Conservation (phyloP, 345 rosid genomes). For the Cardamine resedifolia region DNA sequence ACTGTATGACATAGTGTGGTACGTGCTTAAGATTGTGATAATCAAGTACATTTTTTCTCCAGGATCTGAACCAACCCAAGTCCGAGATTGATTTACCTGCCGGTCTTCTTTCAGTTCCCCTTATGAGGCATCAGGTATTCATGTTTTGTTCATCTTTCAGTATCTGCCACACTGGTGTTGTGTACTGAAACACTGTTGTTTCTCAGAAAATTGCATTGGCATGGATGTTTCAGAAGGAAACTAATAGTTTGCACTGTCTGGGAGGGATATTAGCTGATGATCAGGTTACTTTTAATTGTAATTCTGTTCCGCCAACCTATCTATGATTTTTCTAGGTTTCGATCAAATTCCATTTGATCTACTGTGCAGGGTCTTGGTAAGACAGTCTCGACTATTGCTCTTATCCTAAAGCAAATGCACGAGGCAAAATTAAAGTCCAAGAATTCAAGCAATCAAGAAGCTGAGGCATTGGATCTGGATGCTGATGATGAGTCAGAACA, state of each 20-base stretch:
- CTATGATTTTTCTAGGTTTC: not conserved
- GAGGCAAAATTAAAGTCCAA: constrained; percentile 60
- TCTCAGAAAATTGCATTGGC: constrained; percentile 93
- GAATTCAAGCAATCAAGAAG: constrained; percentile 43
- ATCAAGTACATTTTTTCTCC: constrained; percentile 32
- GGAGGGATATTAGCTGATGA: constrained; percentile 99
- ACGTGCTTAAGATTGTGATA: constrained; percentile 21
- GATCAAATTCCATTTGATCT: constrained; percentile 23
- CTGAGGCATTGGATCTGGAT: constrained; percentile 86
- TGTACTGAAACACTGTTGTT: constrained; percentile 28
- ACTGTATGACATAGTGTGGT: not conserved
- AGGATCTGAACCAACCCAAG: constrained; percentile 91
- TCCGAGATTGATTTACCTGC: constrained; percentile 63
- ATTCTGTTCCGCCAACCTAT: constrained; percentile 4
- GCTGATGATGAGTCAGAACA: constrained; percentile 59
- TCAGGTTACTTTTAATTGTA: constrained; percentile 57
- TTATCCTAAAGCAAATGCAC: constrained; percentile 70
- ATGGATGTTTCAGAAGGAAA: constrained; percentile 97
- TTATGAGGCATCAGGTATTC: constrained; percentile 87
- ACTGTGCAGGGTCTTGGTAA: constrained; percentile 89
- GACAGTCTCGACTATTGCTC: constrained; percentile 94
- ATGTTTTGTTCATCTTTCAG: constrained; percentile 27
- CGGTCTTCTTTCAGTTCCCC: constrained; percentile 83
- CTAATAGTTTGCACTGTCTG: constrained; percentile 69
- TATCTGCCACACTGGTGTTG: constrained; percentile 7